phyloP scores from a whole-genome alignment of 352 stramenopile species.

The Globisporangium recalcitrans region DNA sequence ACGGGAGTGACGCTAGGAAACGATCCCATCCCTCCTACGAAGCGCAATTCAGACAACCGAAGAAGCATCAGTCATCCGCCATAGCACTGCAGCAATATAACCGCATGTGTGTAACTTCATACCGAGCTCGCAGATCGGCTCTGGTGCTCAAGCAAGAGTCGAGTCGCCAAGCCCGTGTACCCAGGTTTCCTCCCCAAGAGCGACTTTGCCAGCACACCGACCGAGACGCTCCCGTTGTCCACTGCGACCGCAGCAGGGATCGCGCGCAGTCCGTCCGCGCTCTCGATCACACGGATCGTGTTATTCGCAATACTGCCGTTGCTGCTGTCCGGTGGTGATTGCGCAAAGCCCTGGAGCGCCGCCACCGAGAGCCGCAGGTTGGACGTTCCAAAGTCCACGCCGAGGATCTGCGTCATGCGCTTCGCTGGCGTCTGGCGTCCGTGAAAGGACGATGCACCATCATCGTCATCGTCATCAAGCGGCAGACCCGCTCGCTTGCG shows the following conservation, averaged over 20 bases:
- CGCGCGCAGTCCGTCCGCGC: constrained; percentile 43
- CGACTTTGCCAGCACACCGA: constrained; percentile 43
- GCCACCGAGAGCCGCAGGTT: constrained; percentile 47
- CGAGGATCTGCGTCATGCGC: constrained; percentile 34
- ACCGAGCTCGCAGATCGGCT: neutral
- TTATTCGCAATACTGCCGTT: neutral
- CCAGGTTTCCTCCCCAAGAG: constrained; percentile 50
- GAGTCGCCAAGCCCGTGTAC: constrained; percentile 48
- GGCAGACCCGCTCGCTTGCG: constrained; percentile 37
- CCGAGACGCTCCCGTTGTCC: constrained; percentile 48
- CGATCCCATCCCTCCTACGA: constrained; percentile 13
- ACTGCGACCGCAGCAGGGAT: constrained; percentile 54
- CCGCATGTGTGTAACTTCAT: neutral
- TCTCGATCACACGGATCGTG: constrained; percentile 45
- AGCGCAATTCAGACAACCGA: no score
- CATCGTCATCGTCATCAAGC: constrained; percentile 32
- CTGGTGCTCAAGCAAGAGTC: constrained; percentile 32
- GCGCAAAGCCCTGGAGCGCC: constrained; percentile 19
- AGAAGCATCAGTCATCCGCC: neutral
- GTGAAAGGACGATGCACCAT: neutral
- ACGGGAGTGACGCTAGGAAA: constrained; percentile 40
- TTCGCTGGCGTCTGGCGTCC: neutral
- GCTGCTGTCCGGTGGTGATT: neutral
- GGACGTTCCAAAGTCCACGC: constrained; percentile 48
- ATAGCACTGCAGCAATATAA: neutral